Conservation (phyloP, 1,284 basidiomycete species). For the Irpex sp. region DNA sequence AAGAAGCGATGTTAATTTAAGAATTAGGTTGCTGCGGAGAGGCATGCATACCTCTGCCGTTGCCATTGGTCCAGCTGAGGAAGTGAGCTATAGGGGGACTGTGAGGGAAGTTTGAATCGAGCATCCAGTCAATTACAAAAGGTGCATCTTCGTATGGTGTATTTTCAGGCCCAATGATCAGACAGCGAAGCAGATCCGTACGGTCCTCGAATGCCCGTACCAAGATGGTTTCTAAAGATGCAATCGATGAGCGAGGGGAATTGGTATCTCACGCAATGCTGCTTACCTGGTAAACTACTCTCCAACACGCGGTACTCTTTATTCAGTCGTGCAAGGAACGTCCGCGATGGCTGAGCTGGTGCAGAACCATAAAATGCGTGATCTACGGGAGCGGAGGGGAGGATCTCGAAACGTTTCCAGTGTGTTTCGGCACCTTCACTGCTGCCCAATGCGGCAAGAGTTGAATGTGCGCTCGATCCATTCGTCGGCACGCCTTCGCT, state of each 20-base stretch:
- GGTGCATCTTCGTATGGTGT: constrained; percentile 94
- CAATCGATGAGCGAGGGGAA: constrained; percentile 5
- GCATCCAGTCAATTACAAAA: constrained; percentile 92
- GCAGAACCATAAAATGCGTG: constrained; percentile 74
- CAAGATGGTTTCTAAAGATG: constrained; percentile 57
- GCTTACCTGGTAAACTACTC: constrained; percentile 76
- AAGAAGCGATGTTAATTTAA: not conserved
- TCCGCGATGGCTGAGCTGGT: constrained; percentile 62
- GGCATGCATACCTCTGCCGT: constrained; percentile 69
- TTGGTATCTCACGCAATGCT: constrained; percentile 5
- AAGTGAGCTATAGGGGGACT: constrained; percentile 89
- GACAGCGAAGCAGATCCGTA: constrained; percentile 78
- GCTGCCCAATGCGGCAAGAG: constrained; percentile 3
- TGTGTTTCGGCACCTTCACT: constrained; percentile 17
- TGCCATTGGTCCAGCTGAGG: constrained; percentile 91
- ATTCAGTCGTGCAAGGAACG: constrained; percentile 71
- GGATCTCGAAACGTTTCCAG: constrained; percentile 79
- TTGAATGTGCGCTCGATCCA: constrained; percentile 16
- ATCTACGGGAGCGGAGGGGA: constrained; percentile 72
- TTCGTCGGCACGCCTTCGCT: not conserved
- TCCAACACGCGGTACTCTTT: constrained; percentile 84
- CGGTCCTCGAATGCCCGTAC: constrained; percentile 80
- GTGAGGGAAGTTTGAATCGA: constrained; percentile 85
- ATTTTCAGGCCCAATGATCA: constrained; percentile 92
- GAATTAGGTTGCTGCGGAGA: constrained; percentile 3